Base-by-base conservation (phyloP, 192 early-diverging fungal species). In the Coemansia sp. region DNA sequence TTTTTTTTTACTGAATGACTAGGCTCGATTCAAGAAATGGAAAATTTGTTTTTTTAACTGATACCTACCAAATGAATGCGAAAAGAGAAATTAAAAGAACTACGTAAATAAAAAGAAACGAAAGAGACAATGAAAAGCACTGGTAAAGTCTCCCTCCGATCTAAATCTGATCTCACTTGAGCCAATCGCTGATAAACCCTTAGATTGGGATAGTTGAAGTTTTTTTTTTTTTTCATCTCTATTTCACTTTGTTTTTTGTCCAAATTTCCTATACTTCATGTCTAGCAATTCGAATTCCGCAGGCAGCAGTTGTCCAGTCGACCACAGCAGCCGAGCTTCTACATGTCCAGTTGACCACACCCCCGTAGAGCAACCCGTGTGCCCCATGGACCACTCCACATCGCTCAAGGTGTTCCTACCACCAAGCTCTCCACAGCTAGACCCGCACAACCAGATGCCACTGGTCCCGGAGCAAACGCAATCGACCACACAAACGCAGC, bases 361-460 rank as follows among this genome's bases (percentile, higher is more conserved):
- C 40, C 35, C 45, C 50, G 7, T 62, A 16, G 61, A 24, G 37
- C 39, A 13, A 41, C 39, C 13, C 39, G 11, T 15, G 39, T 80
- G 83, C 24, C 87, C 89, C 15, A 84, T 80, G 0, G 87, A 88
- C 71, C 89, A 86, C 72, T 70, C 81, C 15, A 40, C 39, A 6
- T 65, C 73, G 13, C 58, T 78, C 15, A 84, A 84, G 27, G 80
- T 83, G 50, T 83, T 87, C 50, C 29, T 83, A 1, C 80, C 86
- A 47, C 47, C 74, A 9, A 50, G 69, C 29, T 22, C 27, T 0
- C 49, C 64, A 3, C 55, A 30, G 15, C 76, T 90, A 55, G 81
- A 92, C 59, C 79, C 83, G 0, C 70, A 74, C 32, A 92, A 90
- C 64, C 84, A 89, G 34, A 90, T 90, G 88, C 89, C 87, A 0